phyloP scores from a whole-genome alignment of 225 moss, liverwort and hornwort genomes.

The Antitrichia curtipendula region DNA sequence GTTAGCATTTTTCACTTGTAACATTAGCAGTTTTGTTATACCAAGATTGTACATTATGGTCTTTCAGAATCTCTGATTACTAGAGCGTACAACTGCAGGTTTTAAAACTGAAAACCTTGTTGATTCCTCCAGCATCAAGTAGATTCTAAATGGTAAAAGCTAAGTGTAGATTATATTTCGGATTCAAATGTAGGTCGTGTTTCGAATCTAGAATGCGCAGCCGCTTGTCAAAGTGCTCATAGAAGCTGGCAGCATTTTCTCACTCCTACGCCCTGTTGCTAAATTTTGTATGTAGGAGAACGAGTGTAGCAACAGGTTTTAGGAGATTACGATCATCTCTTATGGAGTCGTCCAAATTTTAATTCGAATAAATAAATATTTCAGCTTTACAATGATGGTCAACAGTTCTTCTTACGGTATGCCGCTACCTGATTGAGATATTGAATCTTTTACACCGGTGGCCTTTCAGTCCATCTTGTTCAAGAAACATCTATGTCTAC shows the following conservation, averaged over 20 bases:
- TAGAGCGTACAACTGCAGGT: not conserved
- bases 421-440: not conserved
- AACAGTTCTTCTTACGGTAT: not conserved
- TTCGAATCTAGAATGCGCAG: not conserved
- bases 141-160: not conserved
- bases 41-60: constrained; percentile 4
- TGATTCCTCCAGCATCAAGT: not conserved
- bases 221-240: not conserved
- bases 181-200: not conserved
- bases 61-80: not conserved
- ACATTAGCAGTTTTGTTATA: not conserved
- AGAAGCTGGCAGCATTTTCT: not conserved
- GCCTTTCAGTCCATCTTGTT: not conserved
- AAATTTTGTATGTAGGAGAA: not conserved
- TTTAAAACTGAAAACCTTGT: not conserved
- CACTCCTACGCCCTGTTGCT: not conserved
- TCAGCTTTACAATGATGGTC: not conserved
- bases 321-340: not conserved
- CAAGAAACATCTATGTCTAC: not conserved
- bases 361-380: not conserved
- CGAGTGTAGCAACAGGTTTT: not conserved
- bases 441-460: not conserved
- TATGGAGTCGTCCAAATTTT: not conserved
- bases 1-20: not conserved
- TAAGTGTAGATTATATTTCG: not conserved